A percentile compares a stretch with the other conserved stretches of the same genome.
These are phyloP conservation scores for Rhodotorula babjevae DNA, from an alignment of 768 basidiomycete species.

Conservation along the genomic window DNA sequence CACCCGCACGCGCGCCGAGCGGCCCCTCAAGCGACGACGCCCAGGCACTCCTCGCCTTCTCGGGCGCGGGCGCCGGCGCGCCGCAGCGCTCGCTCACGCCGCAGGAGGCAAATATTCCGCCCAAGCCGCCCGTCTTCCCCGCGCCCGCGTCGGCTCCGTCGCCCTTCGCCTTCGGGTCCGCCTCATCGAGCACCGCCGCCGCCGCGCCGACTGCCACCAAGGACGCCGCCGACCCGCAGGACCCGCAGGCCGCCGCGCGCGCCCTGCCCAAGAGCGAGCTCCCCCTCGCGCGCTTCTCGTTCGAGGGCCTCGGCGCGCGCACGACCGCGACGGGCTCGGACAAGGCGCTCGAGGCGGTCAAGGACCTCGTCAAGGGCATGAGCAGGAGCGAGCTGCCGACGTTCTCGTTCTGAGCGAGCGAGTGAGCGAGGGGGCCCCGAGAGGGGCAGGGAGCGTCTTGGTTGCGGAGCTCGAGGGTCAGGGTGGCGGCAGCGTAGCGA, in stretches of 20 bases:
- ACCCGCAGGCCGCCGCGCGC: background rate
- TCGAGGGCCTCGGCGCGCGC: background rate
- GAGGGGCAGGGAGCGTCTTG: no score
- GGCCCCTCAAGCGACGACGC: background rate
- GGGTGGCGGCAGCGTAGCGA: no score
- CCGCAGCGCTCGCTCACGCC: background rate
- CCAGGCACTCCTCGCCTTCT: background rate
- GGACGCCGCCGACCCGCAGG: background rate
- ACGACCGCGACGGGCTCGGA: background rate
- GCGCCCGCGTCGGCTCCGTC: background rate
- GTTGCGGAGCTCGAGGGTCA: no score
- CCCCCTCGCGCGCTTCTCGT: conserved; percentile 11
- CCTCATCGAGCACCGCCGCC: no score
- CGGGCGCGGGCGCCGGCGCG: background rate
- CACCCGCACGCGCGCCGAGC: background rate
- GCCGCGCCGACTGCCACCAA: background rate
- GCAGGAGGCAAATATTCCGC: background rate
- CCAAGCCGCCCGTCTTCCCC: conserved; percentile 1
- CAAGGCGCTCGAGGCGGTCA: conserved; percentile 8
- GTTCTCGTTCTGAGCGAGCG: conserved; percentile 22
- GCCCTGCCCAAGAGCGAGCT: background rate
- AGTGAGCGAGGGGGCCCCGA: no score
- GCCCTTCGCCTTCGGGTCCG: no score
- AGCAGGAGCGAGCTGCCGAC: conserved; percentile 14
- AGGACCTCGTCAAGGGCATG: conserved; percentile 10